These are phyloP conservation scores for Jasminum sambac DNA, from an alignment of 257 asterid genomes.

Conservation along the genomic window DNA sequence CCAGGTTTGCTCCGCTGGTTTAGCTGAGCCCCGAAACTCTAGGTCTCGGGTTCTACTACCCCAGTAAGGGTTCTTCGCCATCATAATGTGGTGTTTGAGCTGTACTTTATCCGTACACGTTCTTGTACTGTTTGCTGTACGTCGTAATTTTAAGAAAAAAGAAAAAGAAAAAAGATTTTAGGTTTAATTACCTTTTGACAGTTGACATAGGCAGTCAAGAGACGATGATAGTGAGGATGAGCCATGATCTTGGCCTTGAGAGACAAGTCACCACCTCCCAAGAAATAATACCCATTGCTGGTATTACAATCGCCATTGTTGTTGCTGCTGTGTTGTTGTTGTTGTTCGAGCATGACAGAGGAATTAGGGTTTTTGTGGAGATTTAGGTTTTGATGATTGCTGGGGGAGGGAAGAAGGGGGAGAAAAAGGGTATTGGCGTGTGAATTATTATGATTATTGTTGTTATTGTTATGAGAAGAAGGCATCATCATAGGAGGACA, in stretches of 20 bases:
- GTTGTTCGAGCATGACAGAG: slow-evolving; percentile 40
- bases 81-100: too few species aligned
- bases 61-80: too few species aligned
- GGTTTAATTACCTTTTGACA: slow-evolving; percentile 71
- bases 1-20: too few species aligned
- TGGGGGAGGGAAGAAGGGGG: slow-evolving; percentile 33
- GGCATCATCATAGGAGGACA: slow-evolving; percentile 68
- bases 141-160: too few species aligned
- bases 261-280: slow-evolving; percentile 47
- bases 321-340: slow-evolving; percentile 6
- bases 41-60: too few species aligned
- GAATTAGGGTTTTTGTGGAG: slow-evolving; percentile 19
- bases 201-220: slow-evolving; percentile 69
- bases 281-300: slow-evolving; percentile 55
- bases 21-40: too few species aligned
- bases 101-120: too few species aligned
- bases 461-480: slow-evolving; percentile 31
- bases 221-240: slow-evolving; percentile 90
- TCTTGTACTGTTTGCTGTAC: too few species aligned
- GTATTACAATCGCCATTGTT: slow-evolving; percentile 12
- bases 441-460: too few species aligned
- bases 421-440: slow-evolving; percentile 34
- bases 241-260: slow-evolving; percentile 81
- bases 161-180: neutral
- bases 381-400: slow-evolving; percentile 20